These are phyloP conservation scores for Vigna trinervia DNA, from an alignment of 306 rosid genomes.

Conservation along the genomic window DNA sequence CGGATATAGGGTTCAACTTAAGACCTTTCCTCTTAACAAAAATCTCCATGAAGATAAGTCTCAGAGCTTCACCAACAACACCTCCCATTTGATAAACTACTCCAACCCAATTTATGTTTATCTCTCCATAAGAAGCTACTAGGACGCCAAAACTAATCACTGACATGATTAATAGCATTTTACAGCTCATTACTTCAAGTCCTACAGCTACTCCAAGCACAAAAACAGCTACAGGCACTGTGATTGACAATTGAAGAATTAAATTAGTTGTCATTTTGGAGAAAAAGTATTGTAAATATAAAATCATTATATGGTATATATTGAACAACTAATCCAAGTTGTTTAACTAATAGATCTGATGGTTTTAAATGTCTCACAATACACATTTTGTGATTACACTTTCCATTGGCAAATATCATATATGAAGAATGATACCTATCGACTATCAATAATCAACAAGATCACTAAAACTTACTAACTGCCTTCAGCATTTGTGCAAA, in stretches of 20 bases:
- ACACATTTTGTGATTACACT: constrained; percentile 25
- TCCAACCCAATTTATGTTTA: constrained; percentile 91
- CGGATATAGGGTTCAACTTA: constrained; percentile 87
- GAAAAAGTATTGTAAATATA: constrained; percentile 17
- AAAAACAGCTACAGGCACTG: constrained; percentile 99
- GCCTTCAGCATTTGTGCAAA: constrained; percentile 99
- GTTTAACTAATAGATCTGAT: constrained; percentile 30
- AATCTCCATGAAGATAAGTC: constrained; percentile 99
- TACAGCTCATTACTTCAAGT: constrained; percentile 92
- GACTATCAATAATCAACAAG: constrained; percentile 32
- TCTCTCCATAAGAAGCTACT: constrained; percentile 97
- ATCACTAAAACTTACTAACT: constrained; percentile 73
- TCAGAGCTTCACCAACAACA: constrained; percentile 96
- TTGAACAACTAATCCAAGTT: constrained; percentile 32
- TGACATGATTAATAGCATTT: constrained; percentile 95
- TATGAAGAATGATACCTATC: constrained; percentile 39
- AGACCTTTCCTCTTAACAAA: constrained; percentile 96
- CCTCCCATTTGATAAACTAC: constrained; percentile 99
- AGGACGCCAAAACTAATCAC: constrained; percentile 95
- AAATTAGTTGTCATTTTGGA: constrained; percentile 39
- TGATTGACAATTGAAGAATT: constrained; percentile 43
- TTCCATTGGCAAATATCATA: constrained; percentile 30
- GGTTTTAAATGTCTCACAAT: constrained; percentile 26
- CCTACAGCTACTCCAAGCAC: constrained; percentile 95
- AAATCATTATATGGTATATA: constrained; percentile 9